A percentile compares a stretch with the other conserved stretches of the same genome.
Evolutionary conservation across 257 asterid species (phyloP).

Genomic region (Solanum pennellii): DNA sequence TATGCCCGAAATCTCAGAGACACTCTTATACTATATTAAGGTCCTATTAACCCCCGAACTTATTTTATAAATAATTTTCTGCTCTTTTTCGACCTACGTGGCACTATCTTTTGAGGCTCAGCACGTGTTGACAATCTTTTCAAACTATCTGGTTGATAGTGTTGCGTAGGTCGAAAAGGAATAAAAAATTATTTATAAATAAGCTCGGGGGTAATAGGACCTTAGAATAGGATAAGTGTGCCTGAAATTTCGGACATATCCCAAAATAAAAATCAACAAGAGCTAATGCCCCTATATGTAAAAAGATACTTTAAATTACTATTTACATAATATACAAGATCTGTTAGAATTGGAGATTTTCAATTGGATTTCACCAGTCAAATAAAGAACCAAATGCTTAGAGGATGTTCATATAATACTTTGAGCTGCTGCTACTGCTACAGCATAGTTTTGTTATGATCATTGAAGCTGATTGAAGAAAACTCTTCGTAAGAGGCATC

Average conservation of each 20-base stretch:
- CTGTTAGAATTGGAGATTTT: neutral
- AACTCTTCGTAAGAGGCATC: neutral
- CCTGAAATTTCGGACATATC: too few species aligned
- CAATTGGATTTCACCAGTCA: neutral
- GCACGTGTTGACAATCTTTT: too few species aligned
- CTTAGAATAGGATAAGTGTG: too few species aligned
- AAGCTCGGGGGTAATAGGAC: fast-evolving
- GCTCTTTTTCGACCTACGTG: too few species aligned
- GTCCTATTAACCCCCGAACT: too few species aligned
- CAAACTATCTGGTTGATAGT: too few species aligned
- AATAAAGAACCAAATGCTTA: neutral
- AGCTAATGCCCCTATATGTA: neutral
- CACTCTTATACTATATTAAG: too few species aligned
- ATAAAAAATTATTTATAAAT: too few species aligned
- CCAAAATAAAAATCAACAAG: neutral
- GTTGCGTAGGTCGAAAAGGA: too few species aligned
- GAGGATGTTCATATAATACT: neutral
- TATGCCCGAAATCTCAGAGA: too few species aligned
- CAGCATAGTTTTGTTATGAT: neutral
- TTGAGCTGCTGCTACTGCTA: neutral
- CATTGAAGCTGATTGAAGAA: neutral
- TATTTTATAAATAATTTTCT: too few species aligned
- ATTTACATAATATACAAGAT: neutral
- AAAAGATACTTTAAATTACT: neutral
- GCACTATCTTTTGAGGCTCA: too few species aligned